phyloP scores from a whole-genome alignment of 345 rosid genomes.

The Salix arbutifolia region DNA sequence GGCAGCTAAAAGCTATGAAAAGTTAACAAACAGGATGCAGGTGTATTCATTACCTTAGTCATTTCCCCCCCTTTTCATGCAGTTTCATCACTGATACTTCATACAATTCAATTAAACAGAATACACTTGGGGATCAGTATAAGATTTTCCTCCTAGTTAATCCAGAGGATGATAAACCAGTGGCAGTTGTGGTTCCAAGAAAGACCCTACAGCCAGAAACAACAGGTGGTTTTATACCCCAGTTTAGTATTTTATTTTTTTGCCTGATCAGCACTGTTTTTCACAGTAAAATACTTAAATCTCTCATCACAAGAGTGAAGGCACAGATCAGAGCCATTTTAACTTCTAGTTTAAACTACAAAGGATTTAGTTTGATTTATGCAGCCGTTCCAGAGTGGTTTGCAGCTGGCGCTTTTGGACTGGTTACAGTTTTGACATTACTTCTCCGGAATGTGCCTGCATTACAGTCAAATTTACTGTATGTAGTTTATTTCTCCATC shows the following conservation, averaged over 20 bases:
- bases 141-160: slow-evolving; percentile 78
- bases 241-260: neutral
- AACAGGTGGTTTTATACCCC: slow-evolving; percentile 44
- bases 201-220: slow-evolving; percentile 74
- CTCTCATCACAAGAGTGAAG: neutral
- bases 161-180: slow-evolving; percentile 96
- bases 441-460: slow-evolving; percentile 91
- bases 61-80: neutral
- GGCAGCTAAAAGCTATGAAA: slow-evolving; percentile 76
- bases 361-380: slow-evolving; percentile 11
- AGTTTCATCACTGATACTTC: slow-evolving; percentile 8
- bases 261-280: neutral
- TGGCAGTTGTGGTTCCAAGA: slow-evolving; percentile 90
- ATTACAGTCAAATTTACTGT: slow-evolving; percentile 78
- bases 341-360: neutral
- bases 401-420: slow-evolving; percentile 91
- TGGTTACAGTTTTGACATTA: slow-evolving; percentile 70
- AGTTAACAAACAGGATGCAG: slow-evolving; percentile 69
- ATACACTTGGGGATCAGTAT: slow-evolving; percentile 72
- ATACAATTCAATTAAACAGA: slow-evolving; percentile 37
- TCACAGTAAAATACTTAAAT: neutral
- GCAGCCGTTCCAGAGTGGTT: slow-evolving; percentile 97
- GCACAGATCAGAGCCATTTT: neutral
- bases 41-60: slow-evolving; percentile 25
- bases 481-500: slow-evolving; percentile 28